Evolutionary conservation across 2,329 filamentous ascomycete species (phyloP).

Genomic region (Westerdykella sp.): DNA sequence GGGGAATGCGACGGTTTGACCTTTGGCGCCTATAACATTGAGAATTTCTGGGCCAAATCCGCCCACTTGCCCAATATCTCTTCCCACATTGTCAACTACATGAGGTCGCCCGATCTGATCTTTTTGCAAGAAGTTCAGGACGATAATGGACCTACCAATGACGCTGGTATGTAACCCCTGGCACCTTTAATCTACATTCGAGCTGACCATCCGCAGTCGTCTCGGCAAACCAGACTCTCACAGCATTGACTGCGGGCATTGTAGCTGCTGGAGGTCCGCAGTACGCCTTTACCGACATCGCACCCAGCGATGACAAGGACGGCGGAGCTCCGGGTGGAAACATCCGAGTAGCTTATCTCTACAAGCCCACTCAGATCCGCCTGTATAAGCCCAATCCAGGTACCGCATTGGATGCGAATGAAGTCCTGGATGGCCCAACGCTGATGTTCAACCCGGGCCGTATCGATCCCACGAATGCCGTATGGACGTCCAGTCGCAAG

Average conservation of each 20-base stretch:
- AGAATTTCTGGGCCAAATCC: slow-evolving; percentile 57
- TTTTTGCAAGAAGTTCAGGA: slow-evolving; percentile 69
- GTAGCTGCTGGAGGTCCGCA: slow-evolving; percentile 42
- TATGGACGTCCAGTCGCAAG: slow-evolving; percentile 59
- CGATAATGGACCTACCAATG: slow-evolving; percentile 54
- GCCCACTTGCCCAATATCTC: slow-evolving; percentile 54
- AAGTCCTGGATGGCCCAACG: slow-evolving; percentile 52
- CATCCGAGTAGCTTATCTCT: slow-evolving; percentile 65
- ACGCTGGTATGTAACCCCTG: slow-evolving; percentile 42
- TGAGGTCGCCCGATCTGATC: slow-evolving; percentile 58
- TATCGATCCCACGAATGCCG: slow-evolving; percentile 56
- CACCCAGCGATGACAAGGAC: slow-evolving; percentile 54
- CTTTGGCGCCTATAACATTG: slow-evolving; percentile 62
- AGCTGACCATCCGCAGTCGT: slow-evolving; percentile 30
- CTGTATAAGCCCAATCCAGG: slow-evolving; percentile 57
- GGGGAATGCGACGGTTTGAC: slow-evolving; percentile 57
- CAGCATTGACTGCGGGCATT: slow-evolving; percentile 51
- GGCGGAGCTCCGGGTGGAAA: slow-evolving; percentile 65
- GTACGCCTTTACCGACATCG: slow-evolving; percentile 57
- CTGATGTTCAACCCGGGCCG: slow-evolving; percentile 64
- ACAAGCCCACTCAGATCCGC: slow-evolving; percentile 54
- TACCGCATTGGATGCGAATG: slow-evolving; percentile 48
- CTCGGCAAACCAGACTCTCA: slow-evolving; percentile 54
- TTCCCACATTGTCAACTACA: slow-evolving; percentile 57
- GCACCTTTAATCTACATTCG: slow-evolving; percentile 1